phyloP scores from a whole-genome alignment of 2,329 filamentous ascomycete genomes.

The Stemphylium lycopersici region DNA sequence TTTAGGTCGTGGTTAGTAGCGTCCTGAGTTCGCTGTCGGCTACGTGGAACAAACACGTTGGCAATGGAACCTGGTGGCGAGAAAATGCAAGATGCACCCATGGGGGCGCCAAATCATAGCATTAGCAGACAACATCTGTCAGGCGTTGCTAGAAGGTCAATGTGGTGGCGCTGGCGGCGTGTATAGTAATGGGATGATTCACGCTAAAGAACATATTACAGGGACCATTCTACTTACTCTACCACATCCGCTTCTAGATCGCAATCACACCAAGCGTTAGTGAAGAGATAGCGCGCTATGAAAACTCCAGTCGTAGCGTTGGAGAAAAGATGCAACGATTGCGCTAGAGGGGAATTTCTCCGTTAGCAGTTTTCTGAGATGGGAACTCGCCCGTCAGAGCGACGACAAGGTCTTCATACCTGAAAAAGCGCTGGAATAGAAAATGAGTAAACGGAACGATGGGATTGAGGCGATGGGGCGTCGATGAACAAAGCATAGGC shows the following conservation, averaged over 20 bases:
- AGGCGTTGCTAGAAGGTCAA: background rate
- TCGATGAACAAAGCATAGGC: conserved; percentile 5
- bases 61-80: background rate
- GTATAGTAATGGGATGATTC: no score
- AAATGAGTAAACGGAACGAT: background rate
- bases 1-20: background rate
- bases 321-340: background rate
- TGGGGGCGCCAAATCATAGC: no score
- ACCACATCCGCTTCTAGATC: no score
- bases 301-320: no score
- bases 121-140: background rate
- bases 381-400: background rate
- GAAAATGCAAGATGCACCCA: background rate
- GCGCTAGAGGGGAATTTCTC: background rate
- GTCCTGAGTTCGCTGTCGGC: background rate
- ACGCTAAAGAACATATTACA: no score
- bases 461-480: background rate
- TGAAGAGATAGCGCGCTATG: no score
- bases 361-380: background rate
- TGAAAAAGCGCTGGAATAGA: background rate
- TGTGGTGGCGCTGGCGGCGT: no score
- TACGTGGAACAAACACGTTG: background rate
- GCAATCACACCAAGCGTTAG: no score
- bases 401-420: background rate
- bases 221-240: no score